Conservation (phyloP, 805 yeast genomes). For the Ogataea ramenticola region DNA sequence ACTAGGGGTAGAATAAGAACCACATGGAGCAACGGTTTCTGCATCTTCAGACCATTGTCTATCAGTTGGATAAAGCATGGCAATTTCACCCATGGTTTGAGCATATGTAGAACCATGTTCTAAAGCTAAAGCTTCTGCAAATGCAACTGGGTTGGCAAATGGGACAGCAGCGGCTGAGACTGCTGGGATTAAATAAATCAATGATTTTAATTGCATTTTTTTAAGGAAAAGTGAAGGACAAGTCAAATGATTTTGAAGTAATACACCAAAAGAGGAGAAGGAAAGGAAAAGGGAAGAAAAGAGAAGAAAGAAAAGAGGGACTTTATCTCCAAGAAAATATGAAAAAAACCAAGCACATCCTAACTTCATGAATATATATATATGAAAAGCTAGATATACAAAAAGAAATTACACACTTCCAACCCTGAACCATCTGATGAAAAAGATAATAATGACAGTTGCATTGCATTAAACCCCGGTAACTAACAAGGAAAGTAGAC, state of each 20-base stretch:
- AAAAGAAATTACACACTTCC: too few relatives aligned
- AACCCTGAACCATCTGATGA: too few relatives aligned
- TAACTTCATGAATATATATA: too few relatives aligned
- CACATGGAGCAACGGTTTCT: slow-evolving; percentile 41
- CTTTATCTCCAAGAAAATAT: not conserved
- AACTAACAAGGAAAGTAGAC: too few relatives aligned
- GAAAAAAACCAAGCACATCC: not conserved
- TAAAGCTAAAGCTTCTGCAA: slow-evolving; percentile 25
- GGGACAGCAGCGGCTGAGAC: slow-evolving; percentile 14
- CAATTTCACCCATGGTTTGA: slow-evolving; percentile 32
- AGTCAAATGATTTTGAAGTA: not conserved
- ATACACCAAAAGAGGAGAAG: not conserved
- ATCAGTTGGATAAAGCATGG: slow-evolving; percentile 33
- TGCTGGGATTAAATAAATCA: slow-evolving; percentile 9
- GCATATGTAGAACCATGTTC: slow-evolving; percentile 31
- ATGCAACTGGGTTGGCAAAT: slow-evolving; percentile 21
- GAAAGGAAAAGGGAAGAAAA: not conserved
- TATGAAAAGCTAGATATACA: too few relatives aligned
- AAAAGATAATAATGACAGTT: too few relatives aligned
- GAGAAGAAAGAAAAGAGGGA: not conserved
- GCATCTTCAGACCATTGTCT: slow-evolving; percentile 40
- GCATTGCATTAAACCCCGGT: too few relatives aligned
- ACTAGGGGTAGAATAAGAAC: slow-evolving; percentile 25
- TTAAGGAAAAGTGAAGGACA: not conserved
- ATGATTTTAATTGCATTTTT: not conserved